A percentile compares a stretch with the other conserved stretches of the same genome.
phyloP scores from a whole-genome alignment of 2,329 filamentous ascomycete genomes.

The Curvularia sp. region DNA sequence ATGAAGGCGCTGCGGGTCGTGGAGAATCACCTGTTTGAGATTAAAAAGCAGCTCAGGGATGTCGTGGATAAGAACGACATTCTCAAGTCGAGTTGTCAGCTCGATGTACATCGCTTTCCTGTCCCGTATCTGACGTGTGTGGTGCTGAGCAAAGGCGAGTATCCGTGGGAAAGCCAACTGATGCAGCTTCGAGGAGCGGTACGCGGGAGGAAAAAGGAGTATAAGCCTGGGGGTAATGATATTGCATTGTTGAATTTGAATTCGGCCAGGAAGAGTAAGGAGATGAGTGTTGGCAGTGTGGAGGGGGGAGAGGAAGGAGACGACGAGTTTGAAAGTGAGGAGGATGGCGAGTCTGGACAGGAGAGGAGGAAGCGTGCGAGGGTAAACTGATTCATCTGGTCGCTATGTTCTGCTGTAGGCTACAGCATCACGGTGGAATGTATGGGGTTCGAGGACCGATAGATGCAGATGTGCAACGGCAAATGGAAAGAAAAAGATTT shows the following conservation, averaged over 20 bases:
- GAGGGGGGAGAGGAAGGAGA: not conserved
- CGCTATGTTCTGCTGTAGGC: not conserved
- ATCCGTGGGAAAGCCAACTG: not conserved
- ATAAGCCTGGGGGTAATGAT: not conserved
- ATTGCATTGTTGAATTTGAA: not conserved
- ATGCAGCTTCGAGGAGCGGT: not conserved
- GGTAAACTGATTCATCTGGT: not conserved
- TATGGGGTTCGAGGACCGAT: too few species aligned
- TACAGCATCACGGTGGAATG: not conserved
- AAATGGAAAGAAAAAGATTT: not conserved
- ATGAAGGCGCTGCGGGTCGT: not conserved
- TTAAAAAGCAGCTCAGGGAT: not conserved
- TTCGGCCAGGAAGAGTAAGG: not conserved
- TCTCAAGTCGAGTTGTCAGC: not conserved
- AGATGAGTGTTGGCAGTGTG: not conserved
- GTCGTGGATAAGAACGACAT: not conserved
- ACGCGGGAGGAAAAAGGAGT: not conserved
- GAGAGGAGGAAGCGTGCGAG: constrained; percentile 14
- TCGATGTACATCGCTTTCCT: not conserved
- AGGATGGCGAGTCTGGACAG: constrained; percentile 19
- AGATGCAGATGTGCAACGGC: not conserved
- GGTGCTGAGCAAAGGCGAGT: not conserved
- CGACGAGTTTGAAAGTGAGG: constrained; percentile 1
- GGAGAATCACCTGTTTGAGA: not conserved
- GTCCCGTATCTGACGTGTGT: too few species aligned